A percentile compares a stretch with the other conserved stretches of the same genome.
These are phyloP conservation scores for Phaeosphaeria sp. DNA, from an alignment of 2,329 filamentous ascomycete species.

Conservation along the genomic window DNA sequence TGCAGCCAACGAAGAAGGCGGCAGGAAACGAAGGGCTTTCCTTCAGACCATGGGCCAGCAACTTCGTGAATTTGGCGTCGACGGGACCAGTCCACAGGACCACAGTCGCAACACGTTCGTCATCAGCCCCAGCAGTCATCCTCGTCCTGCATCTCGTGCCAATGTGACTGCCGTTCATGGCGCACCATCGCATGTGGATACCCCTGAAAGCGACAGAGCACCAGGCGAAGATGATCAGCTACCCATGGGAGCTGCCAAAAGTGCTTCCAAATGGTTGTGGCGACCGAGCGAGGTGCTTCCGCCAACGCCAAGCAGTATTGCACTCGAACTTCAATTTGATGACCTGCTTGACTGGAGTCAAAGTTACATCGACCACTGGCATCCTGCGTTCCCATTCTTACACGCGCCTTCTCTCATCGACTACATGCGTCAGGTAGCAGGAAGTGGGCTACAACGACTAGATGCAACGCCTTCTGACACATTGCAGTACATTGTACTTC, in stretches of 20 bases:
- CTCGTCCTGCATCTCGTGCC: constrained; percentile 8
- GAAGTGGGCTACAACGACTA: constrained; percentile 4
- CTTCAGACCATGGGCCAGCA: constrained; percentile 35
- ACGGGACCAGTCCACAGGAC: constrained; percentile 29
- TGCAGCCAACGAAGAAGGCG: constrained; percentile 5
- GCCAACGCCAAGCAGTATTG: not conserved
- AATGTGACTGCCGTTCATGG: not conserved
- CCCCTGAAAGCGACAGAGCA: constrained; percentile 22
- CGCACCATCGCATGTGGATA: constrained; percentile 9
- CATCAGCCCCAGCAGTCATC: constrained; percentile 9
- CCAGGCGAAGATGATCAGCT: constrained; percentile 30
- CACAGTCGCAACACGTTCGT: constrained; percentile 22
- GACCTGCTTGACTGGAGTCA: constrained; percentile 35
- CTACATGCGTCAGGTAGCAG: constrained; percentile 17
- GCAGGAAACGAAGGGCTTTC: constrained; percentile 28
- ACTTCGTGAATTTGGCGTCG: constrained; percentile 29
- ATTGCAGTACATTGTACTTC: constrained; percentile 27
- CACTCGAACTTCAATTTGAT: constrained; percentile 17
- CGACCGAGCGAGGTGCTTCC: constrained; percentile 18
- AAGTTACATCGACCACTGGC: constrained; percentile 37
- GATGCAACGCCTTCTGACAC: constrained; percentile 4
- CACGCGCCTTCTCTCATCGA: constrained; percentile 30
- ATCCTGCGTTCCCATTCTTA: constrained; percentile 32
- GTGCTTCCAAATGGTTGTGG: constrained; percentile 31
- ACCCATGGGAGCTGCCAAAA: constrained; percentile 25